These are phyloP conservation scores for Phytopythium chamaehyphon DNA, from an alignment of 352 stramenopile genomes.

Conservation along the genomic window DNA sequence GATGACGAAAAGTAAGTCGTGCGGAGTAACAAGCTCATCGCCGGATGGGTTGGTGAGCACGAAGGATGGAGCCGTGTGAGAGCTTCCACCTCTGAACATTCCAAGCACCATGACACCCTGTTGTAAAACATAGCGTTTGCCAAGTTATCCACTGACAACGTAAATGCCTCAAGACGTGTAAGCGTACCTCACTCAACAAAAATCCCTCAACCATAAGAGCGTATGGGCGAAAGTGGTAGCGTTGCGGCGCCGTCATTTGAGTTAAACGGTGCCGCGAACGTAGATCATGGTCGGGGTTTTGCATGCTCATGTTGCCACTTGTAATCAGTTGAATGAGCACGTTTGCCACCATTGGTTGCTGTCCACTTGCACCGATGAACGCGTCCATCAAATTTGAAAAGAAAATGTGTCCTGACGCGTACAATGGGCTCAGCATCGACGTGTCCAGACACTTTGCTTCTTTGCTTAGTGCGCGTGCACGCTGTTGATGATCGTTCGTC, in stretches of 20 bases:
- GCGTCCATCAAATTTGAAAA: slow-evolving; percentile 75
- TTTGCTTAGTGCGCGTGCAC: slow-evolving; percentile 38
- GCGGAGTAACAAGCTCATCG: slow-evolving; percentile 49
- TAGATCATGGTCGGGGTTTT: slow-evolving; percentile 43
- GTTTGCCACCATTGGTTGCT: slow-evolving; percentile 57
- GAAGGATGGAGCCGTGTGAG: slow-evolving; percentile 36
- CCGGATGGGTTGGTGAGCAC: slow-evolving; percentile 63
- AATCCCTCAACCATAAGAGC: slow-evolving; percentile 48
- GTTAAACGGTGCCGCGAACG: slow-evolving; percentile 36
- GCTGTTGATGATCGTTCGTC: slow-evolving; percentile 23
- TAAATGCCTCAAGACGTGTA: too few species aligned
- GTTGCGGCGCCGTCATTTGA: slow-evolving; percentile 48
- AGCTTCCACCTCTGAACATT: slow-evolving; percentile 40
- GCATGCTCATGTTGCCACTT: slow-evolving; percentile 46
- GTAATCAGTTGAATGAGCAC: slow-evolving; percentile 65
- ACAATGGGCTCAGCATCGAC: slow-evolving; percentile 51
- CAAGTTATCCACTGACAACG: background rate
- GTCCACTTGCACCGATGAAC: slow-evolving; percentile 52
- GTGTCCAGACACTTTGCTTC: slow-evolving; percentile 56
- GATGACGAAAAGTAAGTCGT: slow-evolving; percentile 71
- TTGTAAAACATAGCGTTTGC: slow-evolving; percentile 4
- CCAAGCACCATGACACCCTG: slow-evolving; percentile 55
- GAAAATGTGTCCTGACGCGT: slow-evolving; percentile 60
- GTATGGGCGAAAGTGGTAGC: slow-evolving; percentile 60
- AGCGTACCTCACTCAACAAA: slow-evolving; percentile 49